Conservation (phyloP, 306 rosid species). For the Gastrolobium villosum region DNA sequence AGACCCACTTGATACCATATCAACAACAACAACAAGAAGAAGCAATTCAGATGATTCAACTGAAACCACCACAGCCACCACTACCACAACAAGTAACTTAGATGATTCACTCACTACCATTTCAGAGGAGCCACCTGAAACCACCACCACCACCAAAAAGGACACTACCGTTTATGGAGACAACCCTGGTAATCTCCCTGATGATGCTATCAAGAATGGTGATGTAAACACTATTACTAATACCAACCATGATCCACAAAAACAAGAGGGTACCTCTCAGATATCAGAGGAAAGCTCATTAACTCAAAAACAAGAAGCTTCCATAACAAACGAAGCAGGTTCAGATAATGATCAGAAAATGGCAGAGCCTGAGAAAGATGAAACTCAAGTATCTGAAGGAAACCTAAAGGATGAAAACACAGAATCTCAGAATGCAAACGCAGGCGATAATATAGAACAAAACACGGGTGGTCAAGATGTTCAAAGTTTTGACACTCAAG, state of each 20-base stretch:
- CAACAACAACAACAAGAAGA: neutral
- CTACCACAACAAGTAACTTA: neutral
- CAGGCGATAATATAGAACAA: conserved; percentile 34
- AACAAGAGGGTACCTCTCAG: conserved; percentile 42
- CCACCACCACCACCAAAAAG: conserved; percentile 25
- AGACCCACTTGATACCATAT: neutral
- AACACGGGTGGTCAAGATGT: neutral
- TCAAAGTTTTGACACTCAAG: conserved; percentile 37
- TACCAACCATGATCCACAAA: conserved; percentile 7
- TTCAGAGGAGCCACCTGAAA: conserved; percentile 9
- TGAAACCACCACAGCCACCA: neutral
- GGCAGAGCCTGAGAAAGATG: conserved; percentile 12
- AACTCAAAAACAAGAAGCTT: conserved; percentile 29
- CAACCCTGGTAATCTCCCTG: conserved; percentile 81
- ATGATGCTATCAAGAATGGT: conserved; percentile 70
- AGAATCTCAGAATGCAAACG: conserved; percentile 31
- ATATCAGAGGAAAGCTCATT: conserved; percentile 52
- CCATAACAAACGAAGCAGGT: conserved; percentile 1
- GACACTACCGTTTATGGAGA: conserved; percentile 59
- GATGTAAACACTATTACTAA: conserved; percentile 29
- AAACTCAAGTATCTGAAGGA: neutral
- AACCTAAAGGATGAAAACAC: conserved; percentile 32
- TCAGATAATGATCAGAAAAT: conserved; percentile 33
- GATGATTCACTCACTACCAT: conserved; percentile 17
- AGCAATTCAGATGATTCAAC: neutral